Percentiles rank a stretch among this genome's conserved stretches.
These are phyloP conservation scores for Rhododendron griersonianum DNA, from an alignment of 148 eudicot species.

Conservation along the genomic window DNA sequence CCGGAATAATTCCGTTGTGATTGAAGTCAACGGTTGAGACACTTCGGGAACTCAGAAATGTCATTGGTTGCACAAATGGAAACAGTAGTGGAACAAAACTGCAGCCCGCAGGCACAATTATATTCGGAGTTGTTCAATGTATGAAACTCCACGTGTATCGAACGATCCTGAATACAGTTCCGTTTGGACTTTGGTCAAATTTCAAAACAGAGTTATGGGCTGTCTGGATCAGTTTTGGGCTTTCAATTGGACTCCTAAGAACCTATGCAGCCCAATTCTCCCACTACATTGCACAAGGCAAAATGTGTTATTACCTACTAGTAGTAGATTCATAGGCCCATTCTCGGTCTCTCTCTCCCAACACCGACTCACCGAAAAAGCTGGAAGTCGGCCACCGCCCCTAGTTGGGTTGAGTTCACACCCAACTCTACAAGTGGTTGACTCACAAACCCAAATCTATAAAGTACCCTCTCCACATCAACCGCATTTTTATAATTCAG, in stretches of 20 bases:
- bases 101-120: neutral
- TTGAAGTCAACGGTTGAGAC: neutral
- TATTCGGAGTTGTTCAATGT: neutral
- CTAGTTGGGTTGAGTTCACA: neutral
- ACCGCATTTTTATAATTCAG: neutral
- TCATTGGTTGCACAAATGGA: neutral
- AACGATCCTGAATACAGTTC: too few species aligned
- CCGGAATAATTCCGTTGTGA: neutral
- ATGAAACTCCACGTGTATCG: neutral
- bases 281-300: neutral
- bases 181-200: neutral
- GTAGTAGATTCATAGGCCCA: neutral
- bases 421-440: neutral
- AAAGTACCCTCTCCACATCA: neutral
- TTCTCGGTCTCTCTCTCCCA: neutral
- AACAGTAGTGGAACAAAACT: neutral
- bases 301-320: too few species aligned
- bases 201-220: neutral
- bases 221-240: neutral
- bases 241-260: neutral
- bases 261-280: neutral
- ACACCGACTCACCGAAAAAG: constrained; percentile 2
- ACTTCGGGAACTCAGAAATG: neutral
- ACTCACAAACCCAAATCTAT: neutral
- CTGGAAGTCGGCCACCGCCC: neutral